Base-by-base conservation (phyloP, 129 eudicot genomes). In the Oenanthe sinensis region DNA sequence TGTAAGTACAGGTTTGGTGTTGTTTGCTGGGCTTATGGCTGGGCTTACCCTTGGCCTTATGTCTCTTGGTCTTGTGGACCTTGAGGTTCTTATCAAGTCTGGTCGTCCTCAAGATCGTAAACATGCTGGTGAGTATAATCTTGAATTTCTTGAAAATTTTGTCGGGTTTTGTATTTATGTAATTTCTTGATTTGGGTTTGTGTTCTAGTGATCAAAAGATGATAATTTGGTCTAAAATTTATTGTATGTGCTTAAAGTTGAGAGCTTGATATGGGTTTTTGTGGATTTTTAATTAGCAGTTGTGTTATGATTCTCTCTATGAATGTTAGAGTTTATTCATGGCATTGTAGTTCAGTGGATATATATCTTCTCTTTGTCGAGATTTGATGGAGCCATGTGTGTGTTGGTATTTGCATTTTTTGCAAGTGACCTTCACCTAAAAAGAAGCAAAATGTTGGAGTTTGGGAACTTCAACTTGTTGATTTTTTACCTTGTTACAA, bases 51-150 rank as follows among this genome's bases (percentile, higher is more conserved):
- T 95, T 24, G 97, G 98, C 2, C 92, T 95, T 73, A 95, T 95
- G 98, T 95, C 98, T 19, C 89, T 95, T 47, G 97, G 98, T 30
- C 97, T 91, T 79, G 97, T 95, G 46, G 98, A 91, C 90, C 98
- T 95, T 77, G 98, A 95, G 85, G 98, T 95, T 62, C 93, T 95
- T 79, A 95, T 90, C 87, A 91, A 88, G 80, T 90, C 98, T 42
- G 98, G 98, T 42, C 90, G 96, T 63, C 92, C 98, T 13, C 82
- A 83, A 71, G 97, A 95, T 91, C 96, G 98, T 74, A 45, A 71
- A 12, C 92, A 95, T 81, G 98, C 98, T 76, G 85, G 98, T 94
- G 79, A 83, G 63, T 79, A 39, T 67, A 10, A 8, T 28, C 37
- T 62, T 30, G 10, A 0, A 67, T 30, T 28, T 42, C 74, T 54